Evolutionary conservation across 2,329 filamentous ascomycete species (phyloP).

Genomic region (Berkeleyomyces basicola): DNA sequence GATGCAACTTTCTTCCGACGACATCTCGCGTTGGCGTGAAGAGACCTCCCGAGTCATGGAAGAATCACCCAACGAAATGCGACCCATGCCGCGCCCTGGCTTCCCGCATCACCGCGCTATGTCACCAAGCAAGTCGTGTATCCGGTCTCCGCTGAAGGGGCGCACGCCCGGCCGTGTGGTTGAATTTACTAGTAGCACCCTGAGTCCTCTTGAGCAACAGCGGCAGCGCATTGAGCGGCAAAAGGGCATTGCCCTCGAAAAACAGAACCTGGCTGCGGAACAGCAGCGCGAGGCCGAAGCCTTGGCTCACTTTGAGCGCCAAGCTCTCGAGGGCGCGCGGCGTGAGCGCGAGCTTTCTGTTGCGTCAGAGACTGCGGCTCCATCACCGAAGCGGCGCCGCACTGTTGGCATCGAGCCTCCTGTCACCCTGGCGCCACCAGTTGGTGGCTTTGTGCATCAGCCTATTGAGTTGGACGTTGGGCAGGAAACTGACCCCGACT

Average conservation of each 20-base stretch:
- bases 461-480: slow-evolving; percentile 8
- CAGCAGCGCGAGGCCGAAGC: slow-evolving; percentile 4
- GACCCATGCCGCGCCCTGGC: slow-evolving; percentile 23
- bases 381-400: background rate
- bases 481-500: slow-evolving; percentile 9
- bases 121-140: slow-evolving; percentile 39
- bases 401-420: slow-evolving; percentile 9
- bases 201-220: slow-evolving; percentile 29
- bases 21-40: slow-evolving; percentile 27
- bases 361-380: background rate
- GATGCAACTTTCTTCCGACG: slow-evolving; percentile 26
- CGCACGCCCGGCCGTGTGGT: slow-evolving; percentile 42
- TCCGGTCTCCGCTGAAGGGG: slow-evolving; percentile 40
- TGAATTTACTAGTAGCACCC: slow-evolving; percentile 36
- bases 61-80: slow-evolving; percentile 14
- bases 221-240: slow-evolving; percentile 8
- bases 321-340: slow-evolving; percentile 14
- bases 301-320: slow-evolving; percentile 6
- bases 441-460: slow-evolving; percentile 11
- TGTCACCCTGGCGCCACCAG: slow-evolving; percentile 5
- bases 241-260: background rate
- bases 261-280: background rate
- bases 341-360: slow-evolving; percentile 8
- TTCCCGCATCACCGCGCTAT: slow-evolving; percentile 31
- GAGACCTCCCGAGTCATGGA: slow-evolving; percentile 20